Conservation (phyloP, 495 filamentous ascomycete species). For the Paragyromitra xinjiangensis region DNA sequence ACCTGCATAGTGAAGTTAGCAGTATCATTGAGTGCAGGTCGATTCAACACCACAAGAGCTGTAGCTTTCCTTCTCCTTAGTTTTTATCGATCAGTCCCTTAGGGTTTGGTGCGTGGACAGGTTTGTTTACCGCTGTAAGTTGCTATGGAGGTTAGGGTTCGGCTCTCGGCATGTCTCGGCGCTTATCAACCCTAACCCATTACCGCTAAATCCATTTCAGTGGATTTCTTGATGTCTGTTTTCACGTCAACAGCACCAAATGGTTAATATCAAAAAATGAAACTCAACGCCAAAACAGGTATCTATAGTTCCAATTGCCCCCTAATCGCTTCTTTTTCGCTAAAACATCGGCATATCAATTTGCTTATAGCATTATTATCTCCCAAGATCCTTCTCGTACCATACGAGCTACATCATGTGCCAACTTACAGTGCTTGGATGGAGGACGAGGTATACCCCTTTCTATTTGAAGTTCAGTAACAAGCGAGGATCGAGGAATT, state of each 20-base stretch:
- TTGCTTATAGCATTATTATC: constrained; percentile 70
- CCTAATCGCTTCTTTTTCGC: neutral
- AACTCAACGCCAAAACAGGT: constrained; percentile 63
- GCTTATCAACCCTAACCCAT: constrained; percentile 7
- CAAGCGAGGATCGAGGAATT: neutral
- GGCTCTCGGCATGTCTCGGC: neutral
- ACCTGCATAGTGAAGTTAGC: no score
- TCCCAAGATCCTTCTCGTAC: constrained; percentile 74
- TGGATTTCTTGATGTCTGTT: neutral
- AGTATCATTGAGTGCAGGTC: no score
- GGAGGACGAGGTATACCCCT: constrained; percentile 74
- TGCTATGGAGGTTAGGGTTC: neutral
- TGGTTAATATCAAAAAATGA: constrained; percentile 52
- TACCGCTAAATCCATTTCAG: neutral
- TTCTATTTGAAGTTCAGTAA: neutral
- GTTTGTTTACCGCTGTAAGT: neutral
- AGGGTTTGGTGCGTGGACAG: no score
- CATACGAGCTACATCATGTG: constrained; percentile 84
- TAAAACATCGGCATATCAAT: neutral
- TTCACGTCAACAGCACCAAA: neutral
- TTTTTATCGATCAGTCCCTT: no score
- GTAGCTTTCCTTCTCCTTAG: no score
- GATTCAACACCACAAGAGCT: no score
- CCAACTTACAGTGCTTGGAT: constrained; percentile 87
- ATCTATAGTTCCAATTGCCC: constrained; percentile 14